Percentiles rank a stretch among this genome's conserved stretches.
Conservation (phyloP, 2,329 filamentous ascomycete species). For the Teratosphaeria zuluensis region DNA sequence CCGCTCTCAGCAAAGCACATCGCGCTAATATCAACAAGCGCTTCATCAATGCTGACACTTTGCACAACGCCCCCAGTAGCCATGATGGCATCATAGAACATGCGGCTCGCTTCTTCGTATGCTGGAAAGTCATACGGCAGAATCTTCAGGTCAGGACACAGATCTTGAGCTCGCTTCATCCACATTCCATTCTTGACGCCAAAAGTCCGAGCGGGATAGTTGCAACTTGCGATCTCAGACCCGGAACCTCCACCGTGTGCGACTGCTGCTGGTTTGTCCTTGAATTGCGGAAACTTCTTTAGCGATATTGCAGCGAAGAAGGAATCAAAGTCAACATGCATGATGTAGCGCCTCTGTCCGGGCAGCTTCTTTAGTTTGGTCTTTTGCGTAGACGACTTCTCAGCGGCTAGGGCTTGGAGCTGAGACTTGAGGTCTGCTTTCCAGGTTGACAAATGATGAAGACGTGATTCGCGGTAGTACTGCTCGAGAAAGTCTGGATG, state of each 20-base stretch:
- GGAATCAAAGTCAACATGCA: slow-evolving; percentile 97
- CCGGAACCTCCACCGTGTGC: slow-evolving; percentile 77
- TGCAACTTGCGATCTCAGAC: slow-evolving; percentile 95
- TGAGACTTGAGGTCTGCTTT: slow-evolving; percentile 88
- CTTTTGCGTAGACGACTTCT: slow-evolving; percentile 49
- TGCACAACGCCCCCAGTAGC: slow-evolving; percentile 75
- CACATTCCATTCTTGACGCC: slow-evolving; percentile 98
- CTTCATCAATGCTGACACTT: slow-evolving; percentile 95
- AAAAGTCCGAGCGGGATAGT: slow-evolving; percentile 77
- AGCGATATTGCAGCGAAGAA: slow-evolving; percentile 93
- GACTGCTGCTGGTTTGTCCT: slow-evolving; percentile 74
- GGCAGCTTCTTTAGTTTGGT: slow-evolving; percentile 44
- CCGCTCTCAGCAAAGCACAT: slow-evolving; percentile 57
- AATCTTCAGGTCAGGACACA: slow-evolving; percentile 78
- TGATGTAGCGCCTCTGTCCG: slow-evolving; percentile 66
- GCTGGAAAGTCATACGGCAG: slow-evolving; percentile 92
- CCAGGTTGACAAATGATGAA: slow-evolving; percentile 94
- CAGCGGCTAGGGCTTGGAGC: slow-evolving; percentile 69
- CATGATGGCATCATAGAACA: slow-evolving; percentile 80
- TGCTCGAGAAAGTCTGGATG: slow-evolving; percentile 91
- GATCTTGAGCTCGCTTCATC: slow-evolving; percentile 82
- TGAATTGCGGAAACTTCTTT: slow-evolving; percentile 64
- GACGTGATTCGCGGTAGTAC: slow-evolving; percentile 86
- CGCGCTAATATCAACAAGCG: slow-evolving; percentile 71
- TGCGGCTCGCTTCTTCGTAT: slow-evolving; percentile 81